Percentiles rank a stretch among this genome's conserved stretches.
Conservation (phyloP, 352 stramenopile species). For the Aphanomyces invadans region DNA sequence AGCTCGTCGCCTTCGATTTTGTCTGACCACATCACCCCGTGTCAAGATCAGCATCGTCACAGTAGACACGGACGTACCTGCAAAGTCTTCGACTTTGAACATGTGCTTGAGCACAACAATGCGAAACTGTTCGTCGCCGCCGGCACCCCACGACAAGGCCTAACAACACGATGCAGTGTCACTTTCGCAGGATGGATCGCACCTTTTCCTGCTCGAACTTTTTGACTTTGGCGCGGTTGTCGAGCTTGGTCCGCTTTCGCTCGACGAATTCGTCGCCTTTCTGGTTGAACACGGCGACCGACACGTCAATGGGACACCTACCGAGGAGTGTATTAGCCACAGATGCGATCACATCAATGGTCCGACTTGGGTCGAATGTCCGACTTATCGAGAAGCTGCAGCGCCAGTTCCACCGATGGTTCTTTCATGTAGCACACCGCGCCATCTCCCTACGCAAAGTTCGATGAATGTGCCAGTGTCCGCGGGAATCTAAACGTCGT, state of each 20-base stretch:
- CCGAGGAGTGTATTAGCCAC: not conserved
- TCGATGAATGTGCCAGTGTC: not conserved
- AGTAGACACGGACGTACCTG: conserved; percentile 37
- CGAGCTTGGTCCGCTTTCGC: conserved; percentile 71
- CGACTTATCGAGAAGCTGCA: conserved; percentile 91
- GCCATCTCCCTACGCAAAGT: conserved; percentile 78
- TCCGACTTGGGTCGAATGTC: conserved; percentile 72
- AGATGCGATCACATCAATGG: not conserved
- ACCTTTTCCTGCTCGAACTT: conserved; percentile 82
- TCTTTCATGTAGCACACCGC: conserved; percentile 94
- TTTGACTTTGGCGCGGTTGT: conserved; percentile 79
- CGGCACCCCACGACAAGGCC: conserved; percentile 92
- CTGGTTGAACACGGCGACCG: conserved; percentile 82
- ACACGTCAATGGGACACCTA: conserved; percentile 69
- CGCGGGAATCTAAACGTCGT: conserved; percentile 21
- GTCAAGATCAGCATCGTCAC: no score
- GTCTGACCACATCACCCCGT: no score
- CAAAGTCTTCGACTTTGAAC: conserved; percentile 86
- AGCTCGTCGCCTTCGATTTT: conserved; percentile 62
- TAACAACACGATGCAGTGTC: conserved; percentile 43
- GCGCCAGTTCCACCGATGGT: conserved; percentile 90
- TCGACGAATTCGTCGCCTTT: conserved; percentile 74
- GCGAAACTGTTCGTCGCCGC: conserved; percentile 86
- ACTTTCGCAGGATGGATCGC: no score
- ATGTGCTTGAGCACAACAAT: conserved; percentile 97